Base-by-base conservation (phyloP, 2,329 filamentous ascomycete genomes). In the Aspergillus melleus region DNA sequence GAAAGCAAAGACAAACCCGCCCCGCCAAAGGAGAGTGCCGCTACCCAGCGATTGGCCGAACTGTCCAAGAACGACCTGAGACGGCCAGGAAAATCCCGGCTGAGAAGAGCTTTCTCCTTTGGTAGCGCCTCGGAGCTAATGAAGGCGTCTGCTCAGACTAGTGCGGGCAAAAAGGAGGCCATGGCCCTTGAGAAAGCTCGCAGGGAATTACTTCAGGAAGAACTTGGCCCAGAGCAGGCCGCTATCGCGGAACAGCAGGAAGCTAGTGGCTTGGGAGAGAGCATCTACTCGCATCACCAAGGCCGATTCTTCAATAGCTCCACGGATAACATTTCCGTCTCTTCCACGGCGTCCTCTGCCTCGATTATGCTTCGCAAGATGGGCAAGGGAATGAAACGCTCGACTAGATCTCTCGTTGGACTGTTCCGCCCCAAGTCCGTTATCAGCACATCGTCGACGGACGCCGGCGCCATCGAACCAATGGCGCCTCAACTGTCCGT, bases 311-410 rank as follows among this genome's bases (percentile, higher is more conserved):
- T 98, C 73, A 86, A 88, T 16, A 90, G 92, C 14, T 99, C 95
- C 4, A 98, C 92, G 0, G 95, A 99, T 76, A 98, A 98, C 67
- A 79, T 99, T 49, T 81, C 80, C 4, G 77, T 81, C 20, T 80
- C 78, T 1, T 81, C 79, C 1, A 81, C 79, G 6, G 79, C 78
- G 22, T 81, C 79, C 0, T 81, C 80, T 8, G 79, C 79, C 4
- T 81, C 79, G 14, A 76, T 81, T 54, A 81, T 81, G 79, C 74
- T 99, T 66, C 88, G 95, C 55, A 99, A 99, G 81, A 99, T 99
- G 95, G 95, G 95, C 58, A 92, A 92, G 65, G 93, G 94, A n/a
- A 90, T 98, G 87, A 98, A 96, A 84, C 96, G 95, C 78, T 89
- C 92, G 54, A 90, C 90, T 19, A 86, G 93, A 52, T 97, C 93